Percentiles rank a stretch among this genome's conserved stretches.
These are phyloP conservation scores for Syzygium aromaticum DNA, from an alignment of 345 rosid genomes.

Conservation along the genomic window DNA sequence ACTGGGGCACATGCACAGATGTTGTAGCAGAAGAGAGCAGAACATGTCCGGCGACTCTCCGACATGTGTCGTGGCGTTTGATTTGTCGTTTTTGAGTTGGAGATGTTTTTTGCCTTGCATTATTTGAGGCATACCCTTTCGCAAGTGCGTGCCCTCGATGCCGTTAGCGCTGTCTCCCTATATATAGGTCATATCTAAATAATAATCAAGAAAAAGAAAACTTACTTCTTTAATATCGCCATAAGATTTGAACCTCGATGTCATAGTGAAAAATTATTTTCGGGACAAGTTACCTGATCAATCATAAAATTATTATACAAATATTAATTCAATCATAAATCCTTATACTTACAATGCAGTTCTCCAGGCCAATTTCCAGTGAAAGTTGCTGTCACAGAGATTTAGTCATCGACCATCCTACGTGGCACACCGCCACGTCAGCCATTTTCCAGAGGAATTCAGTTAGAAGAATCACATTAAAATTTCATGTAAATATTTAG, in stretches of 20 bases:
- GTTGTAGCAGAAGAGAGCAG: neutral
- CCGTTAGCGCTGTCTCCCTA: neutral
- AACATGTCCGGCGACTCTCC: neutral
- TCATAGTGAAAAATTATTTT: neutral
- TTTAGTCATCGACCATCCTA: fast-evolving
- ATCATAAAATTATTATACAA: fast-evolving
- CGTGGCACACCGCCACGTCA: fast-evolving
- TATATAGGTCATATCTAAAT: neutral
- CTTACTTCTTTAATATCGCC: too few species aligned
- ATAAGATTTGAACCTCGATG: neutral
- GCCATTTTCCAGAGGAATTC: neutral
- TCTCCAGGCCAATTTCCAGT: fast-evolving
- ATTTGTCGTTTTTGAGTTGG: neutral
- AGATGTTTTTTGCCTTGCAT: neutral
- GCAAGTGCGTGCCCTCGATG: neutral
- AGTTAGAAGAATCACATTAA: fast-evolving
- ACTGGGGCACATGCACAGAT: neutral
- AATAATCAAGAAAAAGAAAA: neutral
- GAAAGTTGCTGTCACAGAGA: fast-evolving
- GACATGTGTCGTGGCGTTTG: neutral
- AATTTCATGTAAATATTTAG: neutral
- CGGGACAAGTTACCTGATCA: fast-evolving
- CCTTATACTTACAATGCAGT: neutral
- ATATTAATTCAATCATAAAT: neutral
- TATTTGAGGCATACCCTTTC: neutral